phyloP scores from a whole-genome alignment of 2,329 filamentous ascomycete genomes.

The Cordyceps pruinosa region DNA sequence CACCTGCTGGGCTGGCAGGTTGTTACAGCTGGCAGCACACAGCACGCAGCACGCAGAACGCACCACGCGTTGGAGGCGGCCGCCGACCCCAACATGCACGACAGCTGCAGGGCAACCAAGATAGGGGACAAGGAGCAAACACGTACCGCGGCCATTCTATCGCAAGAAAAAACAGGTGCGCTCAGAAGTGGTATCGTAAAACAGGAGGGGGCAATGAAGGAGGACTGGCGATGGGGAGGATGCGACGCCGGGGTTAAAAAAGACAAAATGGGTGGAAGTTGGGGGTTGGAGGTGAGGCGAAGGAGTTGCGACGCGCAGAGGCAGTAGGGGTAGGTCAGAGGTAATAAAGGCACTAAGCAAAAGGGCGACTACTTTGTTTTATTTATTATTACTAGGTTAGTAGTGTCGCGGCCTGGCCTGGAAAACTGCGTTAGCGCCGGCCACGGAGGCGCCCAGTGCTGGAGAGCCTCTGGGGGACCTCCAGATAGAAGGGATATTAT shows the following conservation, averaged over 20 bases:
- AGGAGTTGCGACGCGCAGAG: slow-evolving; percentile 9
- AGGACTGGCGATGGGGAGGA: slow-evolving; percentile 10
- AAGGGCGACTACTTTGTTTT: no score
- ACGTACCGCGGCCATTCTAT: slow-evolving; percentile 40
- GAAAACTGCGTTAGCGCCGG: no score
- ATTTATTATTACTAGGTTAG: no score
- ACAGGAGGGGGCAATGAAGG: slow-evolving; percentile 6
- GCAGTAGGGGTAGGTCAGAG: background rate
- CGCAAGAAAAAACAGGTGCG: slow-evolving; percentile 23
- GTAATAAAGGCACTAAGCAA: no score
- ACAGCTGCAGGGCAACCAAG: slow-evolving; percentile 11
- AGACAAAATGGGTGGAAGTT: background rate
- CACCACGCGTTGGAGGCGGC: slow-evolving; percentile 6
- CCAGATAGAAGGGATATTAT: no score
- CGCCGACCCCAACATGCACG: background rate
- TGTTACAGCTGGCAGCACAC: slow-evolving; percentile 12
- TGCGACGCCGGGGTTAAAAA: slow-evolving; percentile 11
- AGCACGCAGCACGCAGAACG: no score
- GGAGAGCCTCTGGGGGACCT: no score
- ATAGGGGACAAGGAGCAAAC: slow-evolving; percentile 14
- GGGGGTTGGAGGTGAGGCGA: slow-evolving; percentile 12
- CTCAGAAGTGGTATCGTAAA: slow-evolving; percentile 11
- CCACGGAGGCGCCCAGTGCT: no score
- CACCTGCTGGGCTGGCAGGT: slow-evolving; percentile 4
- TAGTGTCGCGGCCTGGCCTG: no score